These are phyloP conservation scores for Coniophora puteana DNA, from an alignment of 1,284 basidiomycete species.

Conservation along the genomic window DNA sequence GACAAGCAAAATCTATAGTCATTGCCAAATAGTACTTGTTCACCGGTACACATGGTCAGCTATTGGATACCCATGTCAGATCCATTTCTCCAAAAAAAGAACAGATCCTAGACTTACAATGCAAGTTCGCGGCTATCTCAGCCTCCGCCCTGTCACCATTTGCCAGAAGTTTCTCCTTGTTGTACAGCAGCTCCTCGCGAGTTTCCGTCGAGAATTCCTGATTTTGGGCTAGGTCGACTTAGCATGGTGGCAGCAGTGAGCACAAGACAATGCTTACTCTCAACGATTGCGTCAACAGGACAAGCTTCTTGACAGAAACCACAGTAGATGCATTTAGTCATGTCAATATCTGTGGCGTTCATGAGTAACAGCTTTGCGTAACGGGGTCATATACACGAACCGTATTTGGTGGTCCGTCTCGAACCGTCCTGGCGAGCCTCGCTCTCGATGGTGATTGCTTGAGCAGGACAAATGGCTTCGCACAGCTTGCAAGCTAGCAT, in stretches of 20 bases:
- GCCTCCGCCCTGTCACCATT: conserved; percentile 97
- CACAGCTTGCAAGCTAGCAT: conserved; percentile 93
- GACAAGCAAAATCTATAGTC: too few relatives aligned
- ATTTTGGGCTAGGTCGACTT: conserved; percentile 74
- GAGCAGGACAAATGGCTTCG: conserved; percentile 98
- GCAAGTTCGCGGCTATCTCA: conserved; percentile 93
- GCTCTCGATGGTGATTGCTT: conserved; percentile 99
- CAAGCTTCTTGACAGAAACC: conserved; percentile 99
- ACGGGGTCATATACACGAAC: conserved; percentile 34
- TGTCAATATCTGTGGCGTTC: conserved; percentile 79
- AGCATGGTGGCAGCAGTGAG: conserved; percentile 2
- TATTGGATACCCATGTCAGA: conserved; percentile 23
- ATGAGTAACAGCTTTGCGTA: neutral
- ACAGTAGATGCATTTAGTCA: conserved; percentile 97
- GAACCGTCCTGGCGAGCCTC: conserved; percentile 96
- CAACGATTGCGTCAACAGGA: conserved; percentile 99
- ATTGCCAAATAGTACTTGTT: too few relatives aligned
- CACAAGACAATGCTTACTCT: conserved; percentile 63
- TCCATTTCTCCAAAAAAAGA: conserved; percentile 1
- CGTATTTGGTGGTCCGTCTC: conserved; percentile 96
- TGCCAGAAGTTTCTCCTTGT: conserved; percentile 95
- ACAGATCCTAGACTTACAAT: conserved; percentile 48
- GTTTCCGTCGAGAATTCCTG: conserved; percentile 97
- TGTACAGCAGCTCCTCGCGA: conserved; percentile 97
- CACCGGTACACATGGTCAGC: conserved; percentile 65